Percentiles rank a stretch among this genome's conserved stretches.
phyloP scores from a whole-genome alignment of 169 alveolate genomes.

The Plasmodium vivax region DNA sequence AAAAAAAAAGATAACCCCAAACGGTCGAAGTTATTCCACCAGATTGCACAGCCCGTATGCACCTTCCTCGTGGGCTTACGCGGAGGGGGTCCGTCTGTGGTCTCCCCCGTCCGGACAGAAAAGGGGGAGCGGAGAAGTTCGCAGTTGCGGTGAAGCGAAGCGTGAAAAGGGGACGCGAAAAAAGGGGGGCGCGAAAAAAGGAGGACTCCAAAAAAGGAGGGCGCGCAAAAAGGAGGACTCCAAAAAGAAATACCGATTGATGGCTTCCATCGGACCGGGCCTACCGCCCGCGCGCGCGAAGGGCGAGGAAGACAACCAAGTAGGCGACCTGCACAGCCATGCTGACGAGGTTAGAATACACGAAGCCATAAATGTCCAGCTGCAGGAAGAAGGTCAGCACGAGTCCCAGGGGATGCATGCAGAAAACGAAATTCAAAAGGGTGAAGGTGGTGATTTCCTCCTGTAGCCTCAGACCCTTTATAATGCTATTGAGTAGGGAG shows the following conservation, averaged over 20 bases:
- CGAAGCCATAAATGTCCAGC: slow-evolving; percentile 38
- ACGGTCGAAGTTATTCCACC: background rate
- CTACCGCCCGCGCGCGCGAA: background rate
- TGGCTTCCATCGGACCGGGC: too few species aligned
- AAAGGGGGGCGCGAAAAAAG: too few species aligned
- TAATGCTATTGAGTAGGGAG: slow-evolving; percentile 17
- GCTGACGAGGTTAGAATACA: slow-evolving; percentile 31
- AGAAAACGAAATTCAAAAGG: background rate
- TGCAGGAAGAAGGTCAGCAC: background rate
- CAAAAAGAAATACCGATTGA: too few species aligned
- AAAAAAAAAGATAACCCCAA: background rate
- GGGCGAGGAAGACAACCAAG: background rate
- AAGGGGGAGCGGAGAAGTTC: background rate
- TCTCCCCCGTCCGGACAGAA: background rate
- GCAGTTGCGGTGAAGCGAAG: background rate
- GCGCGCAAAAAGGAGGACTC: too few species aligned
- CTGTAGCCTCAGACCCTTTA: slow-evolving; percentile 46
- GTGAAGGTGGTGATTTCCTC: slow-evolving; percentile 17
- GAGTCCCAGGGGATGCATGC: slow-evolving; percentile 22
- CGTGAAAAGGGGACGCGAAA: too few species aligned
- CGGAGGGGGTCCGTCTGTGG: background rate
- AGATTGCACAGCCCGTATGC: background rate
- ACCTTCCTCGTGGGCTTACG: background rate
- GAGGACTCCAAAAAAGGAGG: too few species aligned
- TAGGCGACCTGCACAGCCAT: slow-evolving; percentile 15